These are phyloP conservation scores for Magnaporthiopsis incrustans DNA, from an alignment of 2,329 filamentous ascomycete species.

Conservation along the genomic window DNA sequence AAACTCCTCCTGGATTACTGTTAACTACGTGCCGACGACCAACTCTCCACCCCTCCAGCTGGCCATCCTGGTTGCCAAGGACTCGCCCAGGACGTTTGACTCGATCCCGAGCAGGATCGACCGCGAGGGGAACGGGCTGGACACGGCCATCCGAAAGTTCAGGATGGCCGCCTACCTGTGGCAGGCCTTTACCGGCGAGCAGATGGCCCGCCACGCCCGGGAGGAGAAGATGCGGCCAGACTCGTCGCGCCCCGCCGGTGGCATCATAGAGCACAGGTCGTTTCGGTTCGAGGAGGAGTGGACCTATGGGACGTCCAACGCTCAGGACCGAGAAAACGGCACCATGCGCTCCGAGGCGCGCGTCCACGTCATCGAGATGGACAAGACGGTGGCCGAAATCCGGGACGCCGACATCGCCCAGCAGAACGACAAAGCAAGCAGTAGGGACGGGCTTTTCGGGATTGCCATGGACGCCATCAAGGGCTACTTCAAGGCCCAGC, in stretches of 20 bases:
- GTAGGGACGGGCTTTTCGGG: constrained; percentile 65
- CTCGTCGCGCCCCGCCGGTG: constrained; percentile 57
- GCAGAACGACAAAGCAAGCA: constrained; percentile 61
- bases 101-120: constrained; percentile 66
- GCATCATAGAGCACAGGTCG: constrained; percentile 38
- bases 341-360: constrained; percentile 86
- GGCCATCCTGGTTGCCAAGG: constrained; percentile 78
- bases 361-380: constrained; percentile 73
- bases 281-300: constrained; percentile 95
- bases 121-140: constrained; percentile 73
- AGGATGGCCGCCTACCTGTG: constrained; percentile 93
- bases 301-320: constrained; percentile 73
- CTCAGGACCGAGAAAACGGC: constrained; percentile 61
- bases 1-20: constrained; percentile 70
- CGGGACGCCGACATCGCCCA: constrained; percentile 70
- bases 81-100: constrained; percentile 82
- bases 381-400: constrained; percentile 80
- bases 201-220: constrained; percentile 71
- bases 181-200: constrained; percentile 95
- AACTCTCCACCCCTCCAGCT: constrained; percentile 79
- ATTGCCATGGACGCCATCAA: constrained; percentile 73
- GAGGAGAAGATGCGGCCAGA: constrained; percentile 1
- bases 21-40: constrained; percentile 79
- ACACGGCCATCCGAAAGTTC: constrained; percentile 79
- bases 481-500: constrained; percentile 63